Conservation (phyloP, 345 rosid genomes). For the Anacardium occidentale region DNA sequence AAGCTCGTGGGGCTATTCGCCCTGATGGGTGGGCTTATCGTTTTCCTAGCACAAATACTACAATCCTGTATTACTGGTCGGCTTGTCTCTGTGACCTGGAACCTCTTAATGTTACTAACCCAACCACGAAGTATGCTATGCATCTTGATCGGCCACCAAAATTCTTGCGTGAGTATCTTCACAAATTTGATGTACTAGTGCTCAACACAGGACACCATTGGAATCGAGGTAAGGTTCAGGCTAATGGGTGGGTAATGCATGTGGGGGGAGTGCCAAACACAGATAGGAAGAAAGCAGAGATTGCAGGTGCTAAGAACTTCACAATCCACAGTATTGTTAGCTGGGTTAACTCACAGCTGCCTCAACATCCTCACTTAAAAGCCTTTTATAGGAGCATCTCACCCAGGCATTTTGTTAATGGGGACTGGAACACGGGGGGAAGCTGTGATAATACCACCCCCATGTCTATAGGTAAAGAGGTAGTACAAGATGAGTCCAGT, state of each 20-base stretch:
- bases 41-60: slow-evolving; percentile 65
- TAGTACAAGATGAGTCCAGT: slow-evolving; percentile 61
- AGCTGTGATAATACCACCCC: slow-evolving; percentile 77
- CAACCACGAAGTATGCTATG: slow-evolving; percentile 60
- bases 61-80: slow-evolving; percentile 77
- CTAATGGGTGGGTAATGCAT: slow-evolving; percentile 74
- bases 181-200: slow-evolving; percentile 59
- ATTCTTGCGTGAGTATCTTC: slow-evolving; percentile 54
- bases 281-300: slow-evolving; percentile 50
- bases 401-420: slow-evolving; percentile 74
- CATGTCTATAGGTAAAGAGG: slow-evolving; percentile 69
- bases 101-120: slow-evolving; percentile 50
- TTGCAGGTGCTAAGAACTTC: slow-evolving; percentile 68
- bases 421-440: slow-evolving; percentile 90
- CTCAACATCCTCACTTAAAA: slow-evolving; percentile 46
- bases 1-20: slow-evolving; percentile 47
- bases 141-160: slow-evolving; percentile 85
- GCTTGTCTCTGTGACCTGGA: slow-evolving; percentile 63
- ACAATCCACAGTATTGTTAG: slow-evolving; percentile 63
- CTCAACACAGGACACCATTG: slow-evolving; percentile 85
- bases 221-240: slow-evolving; percentile 71
- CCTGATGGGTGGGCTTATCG: slow-evolving; percentile 82
- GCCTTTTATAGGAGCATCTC: slow-evolving; percentile 78
- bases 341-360: slow-evolving; percentile 71
- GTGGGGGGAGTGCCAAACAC: slow-evolving; percentile 54